Evolutionary conservation across 1,284 basidiomycete species (phyloP).

Genomic region (Hymenochaete sp.): DNA sequence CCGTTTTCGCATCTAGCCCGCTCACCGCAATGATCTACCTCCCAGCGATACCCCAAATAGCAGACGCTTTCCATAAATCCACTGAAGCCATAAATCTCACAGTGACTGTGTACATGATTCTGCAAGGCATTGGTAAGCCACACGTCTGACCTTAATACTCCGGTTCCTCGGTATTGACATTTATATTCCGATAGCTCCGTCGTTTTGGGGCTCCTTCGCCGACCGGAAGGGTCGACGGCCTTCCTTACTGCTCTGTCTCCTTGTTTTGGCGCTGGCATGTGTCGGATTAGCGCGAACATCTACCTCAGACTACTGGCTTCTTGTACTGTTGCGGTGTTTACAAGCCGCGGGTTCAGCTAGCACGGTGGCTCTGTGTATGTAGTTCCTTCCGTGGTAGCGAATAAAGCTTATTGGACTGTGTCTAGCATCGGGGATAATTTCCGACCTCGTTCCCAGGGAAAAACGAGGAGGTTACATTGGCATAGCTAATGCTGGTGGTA

Average conservation of each 20-base stretch:
- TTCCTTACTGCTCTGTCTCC: conserved; percentile 36
- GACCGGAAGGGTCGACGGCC: conserved; percentile 40
- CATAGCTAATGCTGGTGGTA: conserved; percentile 29
- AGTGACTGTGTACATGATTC: conserved; percentile 70
- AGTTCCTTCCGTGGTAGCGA: too few relatives aligned
- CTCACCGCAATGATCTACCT: conserved; percentile 71
- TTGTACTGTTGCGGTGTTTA: conserved; percentile 39
- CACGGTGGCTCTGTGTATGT: conserved; percentile 34
- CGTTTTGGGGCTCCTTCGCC: conserved; percentile 48
- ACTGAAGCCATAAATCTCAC: conserved; percentile 67
- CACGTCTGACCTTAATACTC: background rate
- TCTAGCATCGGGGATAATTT: conserved; percentile 32
- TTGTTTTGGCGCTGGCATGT: conserved; percentile 32
- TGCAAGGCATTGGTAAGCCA: conserved; percentile 59
- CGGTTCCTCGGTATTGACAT: conserved; percentile 6
- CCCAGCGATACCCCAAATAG: conserved; percentile 64
- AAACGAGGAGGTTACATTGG: conserved; percentile 35
- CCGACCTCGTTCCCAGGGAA: conserved; percentile 31
- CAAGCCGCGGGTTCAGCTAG: conserved; percentile 41
- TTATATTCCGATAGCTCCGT: conserved; percentile 36
- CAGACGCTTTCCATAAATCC: conserved; percentile 51
- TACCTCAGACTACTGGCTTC: conserved; percentile 38
- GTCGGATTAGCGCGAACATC: conserved; percentile 40
- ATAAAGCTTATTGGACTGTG: background rate
- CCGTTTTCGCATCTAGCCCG: conserved; percentile 36